Base-by-base conservation (phyloP, 139 green algal genomes). In the Spirogloea muscicola region DNA sequence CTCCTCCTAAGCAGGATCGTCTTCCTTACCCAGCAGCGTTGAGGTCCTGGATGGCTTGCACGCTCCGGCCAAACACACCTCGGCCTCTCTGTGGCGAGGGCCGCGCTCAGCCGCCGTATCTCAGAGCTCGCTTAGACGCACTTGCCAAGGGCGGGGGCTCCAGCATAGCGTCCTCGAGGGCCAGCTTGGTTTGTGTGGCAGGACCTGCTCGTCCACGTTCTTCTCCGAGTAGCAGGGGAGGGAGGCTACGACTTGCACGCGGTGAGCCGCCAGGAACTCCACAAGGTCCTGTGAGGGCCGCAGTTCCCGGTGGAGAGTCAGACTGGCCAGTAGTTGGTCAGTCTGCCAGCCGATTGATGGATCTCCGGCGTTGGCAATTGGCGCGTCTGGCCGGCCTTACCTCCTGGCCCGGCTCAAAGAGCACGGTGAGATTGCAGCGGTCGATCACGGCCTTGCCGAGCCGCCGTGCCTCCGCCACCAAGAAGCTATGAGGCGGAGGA, bases 391-490 rank as follows among this genome's bases (percentile, higher is more conserved):
- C n/a, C n/a, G n/a, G n/a, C n/a, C n/a, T n/a, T n/a, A 76, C 68
- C 68, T 82, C 66, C 68, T 97, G 91, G 1, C 92, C 93, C 0
- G 91, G 91, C 85, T 97, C 94, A 62, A 90, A 74, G 42, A 98
- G 90, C 44, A 97, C 93, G 2, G 94, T 98, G 1, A 98, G 85
- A 84, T 98, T 98, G 87, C 94, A 98, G 42, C 94, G 87, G 85
- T 98, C 93, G 39, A 98, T 96, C 25, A 98, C 88, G 29, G 92
- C 80, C n/a, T 93, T 31, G 0, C 91, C 89, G n/a, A 91, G 68
- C 10, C 48, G 49, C 2, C 83, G 55, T 5, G 89, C 91, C 43
- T 88, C 77, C n/a, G 63, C 31, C 55, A 97, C 94, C 2, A 97
- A 75, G 59, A 90, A 91, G 67, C 68, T 76, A 55, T 18, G 46